Evolutionary conservation across 805 yeast genomes (phyloP), one percentile per base, ranked within the genome.

Genomic region (Wickerhamomyces xylosicus): DNA sequence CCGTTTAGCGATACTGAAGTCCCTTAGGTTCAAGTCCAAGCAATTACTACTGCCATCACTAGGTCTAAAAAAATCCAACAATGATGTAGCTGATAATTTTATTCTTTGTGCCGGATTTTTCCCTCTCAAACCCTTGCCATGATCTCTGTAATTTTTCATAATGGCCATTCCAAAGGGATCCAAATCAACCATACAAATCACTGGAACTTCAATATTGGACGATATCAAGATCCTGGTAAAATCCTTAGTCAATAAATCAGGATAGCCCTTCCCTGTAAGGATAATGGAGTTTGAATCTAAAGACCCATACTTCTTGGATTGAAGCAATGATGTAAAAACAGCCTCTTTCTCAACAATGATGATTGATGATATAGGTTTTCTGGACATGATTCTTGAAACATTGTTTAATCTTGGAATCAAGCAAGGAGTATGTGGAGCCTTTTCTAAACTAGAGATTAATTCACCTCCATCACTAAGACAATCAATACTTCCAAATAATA

Each of bases 231-330:
- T 43, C 3, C 53, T 40, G 1, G 74, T 48, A 46, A 79, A 75
- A 11, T 45, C 41, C 39, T 65, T 63, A 0, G 86, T 77, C 14
- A 74, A 49, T 16, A 60, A 51, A 54, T 82, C 89, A 0, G 89
- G 85, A 46, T 67, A 79, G 0, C 90, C 90, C 49, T 78, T 80
- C 0, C 83, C 86, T 0, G 86, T 79, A 8, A 81, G 54, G 1
- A 74, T 16, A 2, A 73, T 43, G 14, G 61, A 39, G 8, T 46
- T 39, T 25, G 46, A 42, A 14, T 45, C 41, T 7, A 21, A 6
- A 11, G 34, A 17, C 6, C 33, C 33, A 31, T 16, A 31, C 8
- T 31, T 11, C 9, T 42, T 40, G 18, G 53, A 47, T 10, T 39
- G 32, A 11, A 35, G 18, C 17, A 69, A 28, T 10, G 60, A 59